Evolutionary conservation across 2,329 filamentous ascomycete species (phyloP).

Genomic region (Fusarium scirpi): DNA sequence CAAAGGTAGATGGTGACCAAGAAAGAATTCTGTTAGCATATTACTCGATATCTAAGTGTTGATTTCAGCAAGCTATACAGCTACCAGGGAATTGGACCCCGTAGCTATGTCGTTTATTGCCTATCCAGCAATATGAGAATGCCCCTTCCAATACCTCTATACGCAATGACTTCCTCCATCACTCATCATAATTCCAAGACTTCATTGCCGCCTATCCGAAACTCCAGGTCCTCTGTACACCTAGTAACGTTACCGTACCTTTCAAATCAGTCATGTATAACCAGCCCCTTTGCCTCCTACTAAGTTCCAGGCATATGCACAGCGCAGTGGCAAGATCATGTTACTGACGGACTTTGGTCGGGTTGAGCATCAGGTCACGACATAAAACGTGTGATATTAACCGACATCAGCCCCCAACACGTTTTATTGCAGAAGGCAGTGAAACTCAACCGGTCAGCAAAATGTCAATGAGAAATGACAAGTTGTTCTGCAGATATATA

Average conservation of each 20-base stretch:
- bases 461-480: not conserved
- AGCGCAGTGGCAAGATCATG: conserved; percentile 13
- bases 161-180: not conserved
- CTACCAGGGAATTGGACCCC: rapidly evolving
- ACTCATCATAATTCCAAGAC: not conserved
- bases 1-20: not conserved
- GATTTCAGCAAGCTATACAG: not conserved
- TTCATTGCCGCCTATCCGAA: not conserved
- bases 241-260: not conserved
- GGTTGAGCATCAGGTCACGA: conserved; percentile 3
- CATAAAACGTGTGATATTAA: conserved; percentile 26
- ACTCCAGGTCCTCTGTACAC: not conserved
- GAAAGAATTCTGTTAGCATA: not conserved
- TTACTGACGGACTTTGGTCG: conserved; percentile 2
- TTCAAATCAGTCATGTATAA: not conserved
- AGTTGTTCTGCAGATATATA: conserved; percentile 13
- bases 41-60: not conserved
- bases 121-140: not conserved
- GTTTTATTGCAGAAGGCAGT: conserved; percentile 28
- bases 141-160: no score
- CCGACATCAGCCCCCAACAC: conserved; percentile 6
- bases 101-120: not conserved
- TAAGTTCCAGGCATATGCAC: not conserved
- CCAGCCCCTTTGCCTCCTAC: not conserved
- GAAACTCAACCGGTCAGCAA: conserved; percentile 39